Evolutionary conservation across 352 stramenopile genomes (phyloP).

Genomic region (Globisporangium megalacanthum): DNA sequence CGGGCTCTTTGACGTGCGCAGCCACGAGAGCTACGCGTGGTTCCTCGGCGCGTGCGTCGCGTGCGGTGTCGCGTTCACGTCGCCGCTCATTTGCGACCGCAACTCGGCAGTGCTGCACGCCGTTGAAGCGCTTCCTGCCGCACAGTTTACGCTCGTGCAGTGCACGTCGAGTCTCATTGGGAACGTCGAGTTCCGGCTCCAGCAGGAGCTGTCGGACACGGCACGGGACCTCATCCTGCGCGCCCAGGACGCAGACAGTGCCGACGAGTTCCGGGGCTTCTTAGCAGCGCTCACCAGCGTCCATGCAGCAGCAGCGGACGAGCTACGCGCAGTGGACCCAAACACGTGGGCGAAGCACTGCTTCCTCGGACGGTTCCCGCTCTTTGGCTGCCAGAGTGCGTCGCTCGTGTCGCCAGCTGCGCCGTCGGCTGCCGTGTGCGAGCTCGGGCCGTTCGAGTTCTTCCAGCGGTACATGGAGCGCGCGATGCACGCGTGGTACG

Average conservation of each 20-base stretch:
- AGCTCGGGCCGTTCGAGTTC: conserved; percentile 33
- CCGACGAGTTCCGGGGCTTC: conserved; percentile 22
- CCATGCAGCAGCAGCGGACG: conserved; percentile 16
- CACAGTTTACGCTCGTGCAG: conserved; percentile 33
- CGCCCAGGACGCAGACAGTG: conserved; percentile 27
- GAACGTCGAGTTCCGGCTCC: conserved; percentile 25
- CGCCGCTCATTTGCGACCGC: conserved; percentile 34
- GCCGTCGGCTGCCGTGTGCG: conserved; percentile 10
- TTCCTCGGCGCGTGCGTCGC: conserved; percentile 33
- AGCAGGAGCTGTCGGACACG: conserved; percentile 19
- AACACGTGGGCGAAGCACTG: conserved; percentile 34
- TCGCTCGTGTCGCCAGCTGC: conserved; percentile 20
- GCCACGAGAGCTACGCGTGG: conserved; percentile 30
- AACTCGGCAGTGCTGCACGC: conserved; percentile 19
- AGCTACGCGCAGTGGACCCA: conserved; percentile 19
- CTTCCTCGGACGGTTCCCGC: conserved; percentile 25
- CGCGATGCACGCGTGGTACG: conserved; percentile 32
- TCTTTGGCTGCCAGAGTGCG: conserved; percentile 37
- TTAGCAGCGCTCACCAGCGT: conserved; percentile 15
- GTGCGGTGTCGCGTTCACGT: conserved; percentile 22
- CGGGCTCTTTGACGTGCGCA: conserved; percentile 23
- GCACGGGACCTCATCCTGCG: conserved; percentile 19
- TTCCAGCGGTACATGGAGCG: conserved; percentile 46
- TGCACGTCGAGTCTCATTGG: conserved; percentile 27
- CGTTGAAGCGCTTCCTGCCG: conserved; percentile 20